These are phyloP conservation scores for Mrakia frigida DNA, from an alignment of 768 basidiomycete genomes.

Conservation along the genomic window DNA sequence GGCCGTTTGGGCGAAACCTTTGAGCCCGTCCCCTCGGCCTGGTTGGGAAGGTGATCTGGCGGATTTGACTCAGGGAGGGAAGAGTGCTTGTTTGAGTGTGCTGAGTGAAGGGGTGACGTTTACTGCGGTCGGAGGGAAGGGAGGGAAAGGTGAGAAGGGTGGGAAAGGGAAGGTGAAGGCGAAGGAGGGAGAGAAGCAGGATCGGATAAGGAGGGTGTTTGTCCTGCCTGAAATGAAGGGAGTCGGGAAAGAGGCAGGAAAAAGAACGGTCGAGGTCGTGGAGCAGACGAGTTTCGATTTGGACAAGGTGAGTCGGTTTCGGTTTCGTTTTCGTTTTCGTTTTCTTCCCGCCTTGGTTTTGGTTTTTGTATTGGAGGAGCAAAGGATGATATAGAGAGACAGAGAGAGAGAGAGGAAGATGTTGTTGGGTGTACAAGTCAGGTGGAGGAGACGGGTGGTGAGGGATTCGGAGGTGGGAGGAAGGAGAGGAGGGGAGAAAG, in stretches of 20 bases:
- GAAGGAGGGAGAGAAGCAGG: slow-evolving; percentile 32
- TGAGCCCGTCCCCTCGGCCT: neutral
- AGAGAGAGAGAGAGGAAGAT: neutral
- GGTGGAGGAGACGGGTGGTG: neutral
- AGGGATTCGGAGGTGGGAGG: neutral
- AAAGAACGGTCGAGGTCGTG: slow-evolving; percentile 50
- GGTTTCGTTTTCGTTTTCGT: neutral
- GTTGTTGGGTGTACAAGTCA: neutral
- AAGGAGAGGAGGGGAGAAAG: neutral
- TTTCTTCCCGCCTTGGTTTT: too few species aligned
- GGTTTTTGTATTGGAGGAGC: too few species aligned
- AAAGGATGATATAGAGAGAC: too few species aligned
- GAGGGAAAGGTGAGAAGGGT: slow-evolving; percentile 19
- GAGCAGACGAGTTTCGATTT: slow-evolving; percentile 88
- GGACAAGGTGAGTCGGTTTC: slow-evolving; percentile 64
- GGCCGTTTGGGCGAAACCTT: slow-evolving; percentile 46
- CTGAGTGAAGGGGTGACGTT: slow-evolving; percentile 41
- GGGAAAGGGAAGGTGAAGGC: slow-evolving; percentile 15
- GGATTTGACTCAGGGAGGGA: neutral
- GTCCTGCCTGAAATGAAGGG: neutral
- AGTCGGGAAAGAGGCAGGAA: neutral
- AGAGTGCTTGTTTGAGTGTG: slow-evolving; percentile 35
- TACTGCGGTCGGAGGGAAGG: slow-evolving; percentile 18
- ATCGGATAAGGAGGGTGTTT: slow-evolving; percentile 30
- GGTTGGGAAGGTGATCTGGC: slow-evolving; percentile 19